Evolutionary conservation across 179 eudicot genomes (phyloP).

Genomic region (Nepenthes alata): DNA sequence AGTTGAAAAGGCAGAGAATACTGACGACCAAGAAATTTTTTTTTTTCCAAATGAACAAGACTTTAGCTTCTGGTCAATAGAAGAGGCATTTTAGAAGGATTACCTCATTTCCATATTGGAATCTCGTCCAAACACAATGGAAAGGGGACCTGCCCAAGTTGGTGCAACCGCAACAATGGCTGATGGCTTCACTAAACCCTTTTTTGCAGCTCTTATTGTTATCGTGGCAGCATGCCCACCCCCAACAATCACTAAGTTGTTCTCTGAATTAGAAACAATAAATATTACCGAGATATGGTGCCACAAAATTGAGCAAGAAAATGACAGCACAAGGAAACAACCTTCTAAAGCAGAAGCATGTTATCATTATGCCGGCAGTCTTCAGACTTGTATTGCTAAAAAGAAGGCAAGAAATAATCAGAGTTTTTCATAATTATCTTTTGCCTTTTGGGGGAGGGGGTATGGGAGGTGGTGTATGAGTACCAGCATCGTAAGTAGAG

Average conservation of each 20-base stretch:
- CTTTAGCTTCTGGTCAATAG: background rate
- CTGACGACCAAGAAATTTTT: too few relatives aligned
- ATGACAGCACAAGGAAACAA: background rate
- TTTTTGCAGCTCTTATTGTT: constrained; percentile 63
- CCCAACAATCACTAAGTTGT: constrained; percentile 63
- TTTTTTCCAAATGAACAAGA: too few relatives aligned
- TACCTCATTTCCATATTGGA: constrained; percentile 81
- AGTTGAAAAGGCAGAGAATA: too few relatives aligned
- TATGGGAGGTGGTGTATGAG: too few relatives aligned
- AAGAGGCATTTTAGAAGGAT: background rate
- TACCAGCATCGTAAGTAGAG: too few relatives aligned
- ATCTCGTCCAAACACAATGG: constrained; percentile 88
- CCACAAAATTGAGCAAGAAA: background rate
- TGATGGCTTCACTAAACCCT: constrained; percentile 68
- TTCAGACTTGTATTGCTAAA: background rate
- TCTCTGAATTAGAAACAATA: constrained; percentile 21
- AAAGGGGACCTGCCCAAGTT: constrained; percentile 97
- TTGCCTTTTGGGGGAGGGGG: too few relatives aligned
- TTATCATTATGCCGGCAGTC: background rate
- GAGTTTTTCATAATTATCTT: too few relatives aligned
- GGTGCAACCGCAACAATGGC: constrained; percentile 91
- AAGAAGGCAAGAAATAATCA: too few relatives aligned
- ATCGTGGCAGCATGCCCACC: constrained; percentile 98
- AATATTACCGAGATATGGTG: constrained; percentile 8
- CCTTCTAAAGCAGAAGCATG: background rate